Percentiles rank a stretch among this genome's conserved stretches.
Conservation (phyloP, 164 flowering plant species). For the Stephania cephalantha region DNA sequence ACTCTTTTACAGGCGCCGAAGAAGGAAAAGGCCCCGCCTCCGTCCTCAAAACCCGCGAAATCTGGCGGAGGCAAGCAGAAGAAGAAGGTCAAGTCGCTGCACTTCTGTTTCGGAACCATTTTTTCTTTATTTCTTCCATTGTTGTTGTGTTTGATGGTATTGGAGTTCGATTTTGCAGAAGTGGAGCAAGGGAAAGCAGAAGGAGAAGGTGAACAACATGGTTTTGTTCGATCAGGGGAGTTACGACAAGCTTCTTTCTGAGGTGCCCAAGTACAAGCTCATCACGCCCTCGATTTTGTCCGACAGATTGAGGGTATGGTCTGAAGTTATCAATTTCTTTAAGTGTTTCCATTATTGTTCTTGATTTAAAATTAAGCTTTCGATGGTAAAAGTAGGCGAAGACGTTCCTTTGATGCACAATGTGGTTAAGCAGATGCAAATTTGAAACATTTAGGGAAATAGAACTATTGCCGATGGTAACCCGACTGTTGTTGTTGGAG, state of each 20-base stretch:
- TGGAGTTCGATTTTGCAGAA: constrained; percentile 16
- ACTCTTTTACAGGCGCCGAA: constrained; percentile 30
- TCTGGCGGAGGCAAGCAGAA: constrained; percentile 51
- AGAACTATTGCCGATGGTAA: too few species aligned
- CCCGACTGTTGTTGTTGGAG: too few species aligned
- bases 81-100: constrained; percentile 32
- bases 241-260: constrained; percentile 41
- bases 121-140: neutral
- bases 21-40: constrained; percentile 47
- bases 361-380: neutral
- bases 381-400: too few species aligned
- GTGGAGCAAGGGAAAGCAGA: constrained; percentile 34
- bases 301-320: constrained; percentile 41
- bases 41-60: constrained; percentile 39
- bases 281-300: constrained; percentile 41
- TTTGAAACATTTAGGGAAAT: too few species aligned
- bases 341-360: neutral
- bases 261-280: constrained; percentile 48
- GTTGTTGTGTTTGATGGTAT: neutral
- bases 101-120: neutral
- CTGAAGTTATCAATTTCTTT: neutral
- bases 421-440: too few species aligned
- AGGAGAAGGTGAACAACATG: constrained; percentile 41
- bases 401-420: too few species aligned
- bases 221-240: constrained; percentile 40